Evolutionary conservation across 2,329 filamentous ascomycete genomes (phyloP), one percentile per base, ranked within the genome.

Genomic region (Penicillium freii): DNA sequence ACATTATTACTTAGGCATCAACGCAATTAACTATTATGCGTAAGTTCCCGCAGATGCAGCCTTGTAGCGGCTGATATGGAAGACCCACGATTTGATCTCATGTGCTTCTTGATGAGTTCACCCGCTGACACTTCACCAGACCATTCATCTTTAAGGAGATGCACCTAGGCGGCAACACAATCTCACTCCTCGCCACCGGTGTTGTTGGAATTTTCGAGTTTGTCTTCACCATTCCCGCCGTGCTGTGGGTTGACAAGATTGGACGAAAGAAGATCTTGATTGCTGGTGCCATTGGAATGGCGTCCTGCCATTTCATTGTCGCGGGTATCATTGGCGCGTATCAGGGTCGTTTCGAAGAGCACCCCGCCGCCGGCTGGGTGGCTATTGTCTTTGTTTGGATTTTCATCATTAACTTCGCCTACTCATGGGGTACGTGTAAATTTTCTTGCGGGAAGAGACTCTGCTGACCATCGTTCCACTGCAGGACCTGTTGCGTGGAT

Each of bases 371-470:
- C 0, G 88, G 88, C 1, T 92, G 89, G 89, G 88, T 78, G 5
- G 82, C 87, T 0, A 87, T 84, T 6, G 79, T 67, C 0, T 74
- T 78, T 56, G 71, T 78, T 6, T 91, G 88, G 88, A 78, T 92
- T 0, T 91, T 89, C 62, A 85, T 90, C 29, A 78, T 90, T 31
- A 83, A 89, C 72, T 92, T 92, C 66, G 89, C 87, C 31, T 91
- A 90, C 69, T 86, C 82, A 0, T 92, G 88, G 88, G 70, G 73
- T 70, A 57, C 40, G 56, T 61, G 7, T 5, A 17, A 17, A 15
- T 19, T 15, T 15, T 6, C 19, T 48, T 13, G 11, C n/a, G 19
- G 17, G 1, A 13, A 29, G 6, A 25, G 13, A 39, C 31, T 36
- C 7, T 56, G 40, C 47, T 56, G 34, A 44, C 42, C 23, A 43